Conservation (phyloP, 257 asterid genomes). For the Petrea volubilis region DNA sequence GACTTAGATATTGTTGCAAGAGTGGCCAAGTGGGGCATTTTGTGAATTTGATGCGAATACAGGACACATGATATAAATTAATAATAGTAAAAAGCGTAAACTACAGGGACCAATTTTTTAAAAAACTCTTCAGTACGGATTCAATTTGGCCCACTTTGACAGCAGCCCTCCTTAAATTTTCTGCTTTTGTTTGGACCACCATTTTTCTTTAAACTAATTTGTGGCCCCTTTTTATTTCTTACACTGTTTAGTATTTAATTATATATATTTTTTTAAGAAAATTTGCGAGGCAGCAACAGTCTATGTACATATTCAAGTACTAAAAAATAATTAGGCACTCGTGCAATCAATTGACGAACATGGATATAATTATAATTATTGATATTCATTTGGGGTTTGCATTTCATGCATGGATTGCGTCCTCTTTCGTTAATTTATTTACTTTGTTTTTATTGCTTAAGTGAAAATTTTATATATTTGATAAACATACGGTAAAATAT, state of each 20-base stretch:
- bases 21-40: neutral
- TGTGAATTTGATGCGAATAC: neutral
- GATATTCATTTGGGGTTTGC: too few species aligned
- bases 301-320: too few species aligned
- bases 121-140: neutral
- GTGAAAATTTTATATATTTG: too few species aligned
- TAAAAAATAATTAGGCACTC: neutral
- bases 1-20: neutral
- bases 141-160: constrained; percentile 19
- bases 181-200: constrained; percentile 39
- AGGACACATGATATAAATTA: constrained; percentile 1
- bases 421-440: too few species aligned
- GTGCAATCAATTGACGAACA: neutral
- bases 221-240: neutral
- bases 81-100: neutral
- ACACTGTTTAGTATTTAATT: neutral
- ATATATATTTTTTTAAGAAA: neutral
- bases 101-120: constrained; percentile 16
- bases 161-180: constrained; percentile 27
- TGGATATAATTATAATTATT: too few species aligned
- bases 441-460: too few species aligned
- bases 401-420: too few species aligned
- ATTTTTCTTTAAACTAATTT: constrained; percentile 2
- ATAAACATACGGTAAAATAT: too few species aligned
- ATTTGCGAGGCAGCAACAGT: neutral